phyloP scores from a whole-genome alignment of 169 alveolate genomes.

The Eimeria mitis region DNA sequence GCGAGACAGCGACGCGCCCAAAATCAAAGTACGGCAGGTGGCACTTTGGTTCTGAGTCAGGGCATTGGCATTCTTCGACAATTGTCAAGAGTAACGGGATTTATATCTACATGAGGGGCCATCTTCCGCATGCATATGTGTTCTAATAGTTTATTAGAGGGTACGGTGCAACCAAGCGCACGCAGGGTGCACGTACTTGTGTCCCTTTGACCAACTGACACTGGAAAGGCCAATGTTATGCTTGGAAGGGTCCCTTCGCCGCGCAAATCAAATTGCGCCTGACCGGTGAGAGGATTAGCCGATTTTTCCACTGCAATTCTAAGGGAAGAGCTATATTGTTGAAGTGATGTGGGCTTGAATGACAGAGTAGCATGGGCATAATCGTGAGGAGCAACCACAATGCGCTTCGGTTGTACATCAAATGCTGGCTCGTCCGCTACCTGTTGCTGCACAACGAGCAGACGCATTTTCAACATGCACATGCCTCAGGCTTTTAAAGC shows the following conservation, averaged over 20 bases:
- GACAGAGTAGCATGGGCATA: slow-evolving; percentile 90
- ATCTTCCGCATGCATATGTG: neutral
- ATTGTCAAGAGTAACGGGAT: neutral
- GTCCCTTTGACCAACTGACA: slow-evolving; percentile 23
- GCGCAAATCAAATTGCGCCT: slow-evolving; percentile 93
- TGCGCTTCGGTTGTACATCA: slow-evolving; percentile 91
- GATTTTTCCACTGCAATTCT: slow-evolving; percentile 94
- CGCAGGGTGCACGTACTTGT: slow-evolving; percentile 84
- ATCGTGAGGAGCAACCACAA: slow-evolving; percentile 94
- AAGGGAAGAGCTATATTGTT: slow-evolving; percentile 93
- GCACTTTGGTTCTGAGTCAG: slow-evolving; percentile 41
- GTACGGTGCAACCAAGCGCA: slow-evolving; percentile 2
- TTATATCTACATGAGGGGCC: neutral
- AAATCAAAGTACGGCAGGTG: slow-evolving; percentile 89
- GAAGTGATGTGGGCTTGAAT: slow-evolving; percentile 94
- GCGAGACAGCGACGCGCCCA: slow-evolving; percentile 93
- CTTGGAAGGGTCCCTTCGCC: slow-evolving; percentile 98
- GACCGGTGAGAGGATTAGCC: slow-evolving; percentile 75
- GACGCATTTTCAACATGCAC: neutral
- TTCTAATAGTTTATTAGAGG: neutral
- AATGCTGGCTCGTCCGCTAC: slow-evolving; percentile 92
- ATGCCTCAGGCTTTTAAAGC: neutral
- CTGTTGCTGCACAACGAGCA: slow-evolving; percentile 31
- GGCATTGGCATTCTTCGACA: neutral
- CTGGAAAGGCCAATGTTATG: slow-evolving; percentile 84